These are phyloP conservation scores for Ilyonectria robusta DNA, from an alignment of 2,329 filamentous ascomycete species.

Conservation along the genomic window DNA sequence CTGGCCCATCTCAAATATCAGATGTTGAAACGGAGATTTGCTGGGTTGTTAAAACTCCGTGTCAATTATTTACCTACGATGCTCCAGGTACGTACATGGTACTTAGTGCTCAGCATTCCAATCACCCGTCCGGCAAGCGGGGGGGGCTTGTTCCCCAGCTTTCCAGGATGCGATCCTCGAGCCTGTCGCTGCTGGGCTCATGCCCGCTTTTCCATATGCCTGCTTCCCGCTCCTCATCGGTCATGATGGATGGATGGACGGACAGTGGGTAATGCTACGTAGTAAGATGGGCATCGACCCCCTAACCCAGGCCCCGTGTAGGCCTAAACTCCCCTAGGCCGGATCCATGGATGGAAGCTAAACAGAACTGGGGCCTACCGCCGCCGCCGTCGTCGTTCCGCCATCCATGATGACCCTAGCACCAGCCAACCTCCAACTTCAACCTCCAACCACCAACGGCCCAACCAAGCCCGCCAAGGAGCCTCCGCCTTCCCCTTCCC, in stretches of 20 bases:
- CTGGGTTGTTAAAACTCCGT: conserved; percentile 3
- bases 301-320: not conserved
- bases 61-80: not conserved
- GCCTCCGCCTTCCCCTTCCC: not conserved
- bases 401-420: conserved; percentile 1
- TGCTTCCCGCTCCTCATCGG: not conserved
- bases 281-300: not conserved
- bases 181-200: not conserved
- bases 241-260: not conserved
- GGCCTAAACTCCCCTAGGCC: conserved; percentile 18
- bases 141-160: conserved; percentile 19
- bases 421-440: not conserved
- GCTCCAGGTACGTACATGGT: not conserved
- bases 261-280: not conserved
- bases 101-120: not conserved
- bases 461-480: not conserved
- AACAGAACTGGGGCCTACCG: conserved; percentile 39
- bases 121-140: not conserved
- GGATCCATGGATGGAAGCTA: conserved; percentile 25
- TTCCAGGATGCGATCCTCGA: conserved; percentile 8
- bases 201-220: not conserved
- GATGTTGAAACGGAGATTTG: conserved; percentile 9
- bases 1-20: conserved; percentile 1
- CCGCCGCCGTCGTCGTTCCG: conserved; percentile 30
- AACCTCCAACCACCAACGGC: not conserved